Base-by-base conservation (phyloP, 257 asterid species). In the Cinchona pubescens region DNA sequence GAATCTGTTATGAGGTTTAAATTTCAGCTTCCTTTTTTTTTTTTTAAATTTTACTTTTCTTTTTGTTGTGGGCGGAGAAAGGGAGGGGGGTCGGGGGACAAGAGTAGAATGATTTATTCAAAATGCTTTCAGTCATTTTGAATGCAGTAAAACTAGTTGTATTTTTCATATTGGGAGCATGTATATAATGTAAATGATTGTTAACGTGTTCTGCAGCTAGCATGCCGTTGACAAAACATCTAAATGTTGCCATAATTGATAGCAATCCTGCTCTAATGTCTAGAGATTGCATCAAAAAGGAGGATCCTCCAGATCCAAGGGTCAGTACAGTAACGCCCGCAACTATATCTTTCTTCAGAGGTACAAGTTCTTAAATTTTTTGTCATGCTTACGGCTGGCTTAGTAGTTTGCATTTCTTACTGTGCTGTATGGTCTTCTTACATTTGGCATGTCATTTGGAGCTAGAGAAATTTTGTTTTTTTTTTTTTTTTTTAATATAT, bases 321-420 rank as follows among this genome's bases (percentile, higher is more conserved):
- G 99, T 95, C 69, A 95, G 99, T 83, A 95, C 99, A 11, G 96
- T 95, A 80, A 95, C 99, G 5, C 98, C 99, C 74, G 87, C 97
- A 62, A 85, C 97, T 35, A 92, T 88, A 81, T 83, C 87, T 60
- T 86, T 83, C 80, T 95, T 90, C 68, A 82, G 82, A 91, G 98
- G 99, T 95, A 87, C 32, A 69, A n/a, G 30, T 25, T 67, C 40
- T 49, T 77, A 42, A 49, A 0, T 43, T n/a, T 55, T 7, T 67
- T 69, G 23, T 72, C 35, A 35, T 68, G 51, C 58, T 65, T 72
- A 18, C 38, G 61, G 25, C 30, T 76, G 34, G 18, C 32, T 48
- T 40, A 32, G 55, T 25, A 15, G 45, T 45, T 18, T 32, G 60
- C 65, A 30, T 32, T 32, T 68, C 21, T 10, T 35, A 42, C 42